Base-by-base conservation (phyloP, 306 rosid genomes). In the Casuarina equisetifolia region DNA sequence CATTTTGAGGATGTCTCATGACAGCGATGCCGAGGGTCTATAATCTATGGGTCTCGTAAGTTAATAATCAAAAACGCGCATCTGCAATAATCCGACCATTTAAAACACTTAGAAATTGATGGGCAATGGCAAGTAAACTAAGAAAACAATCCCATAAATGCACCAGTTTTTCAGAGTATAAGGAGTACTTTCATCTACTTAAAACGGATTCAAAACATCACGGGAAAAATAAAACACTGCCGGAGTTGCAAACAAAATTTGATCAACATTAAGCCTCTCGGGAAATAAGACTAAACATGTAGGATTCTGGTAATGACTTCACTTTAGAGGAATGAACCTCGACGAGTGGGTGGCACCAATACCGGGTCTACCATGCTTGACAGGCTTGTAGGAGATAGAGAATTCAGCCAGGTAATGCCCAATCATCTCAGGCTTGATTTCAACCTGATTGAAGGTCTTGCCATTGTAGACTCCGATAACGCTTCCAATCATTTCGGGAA, bases 281-380 rank as follows among this genome's bases (percentile, higher is more conserved):
- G 52, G 76, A 63, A 54, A 76, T 73, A 55, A 78, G 52, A 71
- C 78, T 72, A 84, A 49, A 72, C 12, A 45, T 50, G 64, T 13
- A 55, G 74, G 73, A 74, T 32, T 80, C 82, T 25, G 61, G 67
- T 9, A 73, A 42, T 3, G 67, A 61, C 45, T 36, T 94, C 94
- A 94, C 93, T 94, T 94, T 4, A 94, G 97, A 74, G 98, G 98
- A 80, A 94, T 94, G 69, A 94, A 94, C 94, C 98, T 92, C 10
- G 98, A 94, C 0, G 98, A 94, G 87, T 94, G 98, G 69, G 98
- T 94, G 72, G 98, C 98, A 85, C 98, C 98, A 82, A 94, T 94
- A 89, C 98, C 97, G 17, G 98, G 98, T 69, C 97, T 89, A 71
- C 97, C 98, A 0, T 94, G 98, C 93, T 94, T 94, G 39, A 94